phyloP scores from a whole-genome alignment of 176 grass and related monocot genomes.

The Eleusine coracana region DNA sequence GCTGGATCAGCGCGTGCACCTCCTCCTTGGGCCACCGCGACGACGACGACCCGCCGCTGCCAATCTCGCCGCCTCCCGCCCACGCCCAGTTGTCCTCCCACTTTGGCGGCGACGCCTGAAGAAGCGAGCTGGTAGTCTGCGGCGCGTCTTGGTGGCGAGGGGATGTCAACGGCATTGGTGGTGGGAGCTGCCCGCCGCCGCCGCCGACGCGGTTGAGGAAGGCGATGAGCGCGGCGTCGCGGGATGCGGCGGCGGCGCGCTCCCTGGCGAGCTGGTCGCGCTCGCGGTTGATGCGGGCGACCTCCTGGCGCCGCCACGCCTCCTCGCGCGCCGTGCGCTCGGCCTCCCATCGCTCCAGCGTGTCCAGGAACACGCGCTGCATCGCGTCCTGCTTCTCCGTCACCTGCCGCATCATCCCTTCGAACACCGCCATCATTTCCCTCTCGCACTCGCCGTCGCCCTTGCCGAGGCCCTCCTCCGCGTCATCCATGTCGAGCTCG shows the following conservation, averaged over 20 bases:
- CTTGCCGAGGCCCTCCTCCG: conserved; percentile 28
- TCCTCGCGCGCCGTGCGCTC: conserved; percentile 84
- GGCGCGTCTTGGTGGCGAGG: conserved; percentile 17
- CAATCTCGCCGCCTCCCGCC: not conserved
- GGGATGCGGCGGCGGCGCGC: conserved; percentile 67
- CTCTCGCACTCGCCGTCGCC: conserved; percentile 19
- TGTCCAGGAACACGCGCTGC: conserved; percentile 73
- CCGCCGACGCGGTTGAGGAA: conserved; percentile 74
- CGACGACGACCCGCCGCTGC: conserved; percentile 47
- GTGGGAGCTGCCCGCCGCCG: not conserved
- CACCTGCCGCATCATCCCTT: conserved; percentile 67
- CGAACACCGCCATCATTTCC: conserved; percentile 74
- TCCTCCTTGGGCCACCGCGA: conserved; percentile 93
- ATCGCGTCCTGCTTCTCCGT: conserved; percentile 81
- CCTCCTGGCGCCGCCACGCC: conserved; percentile 76
- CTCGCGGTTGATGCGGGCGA: conserved; percentile 64
- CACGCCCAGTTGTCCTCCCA: conserved; percentile 7
- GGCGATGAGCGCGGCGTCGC: conserved; percentile 74
- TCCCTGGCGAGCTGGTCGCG: conserved; percentile 67
- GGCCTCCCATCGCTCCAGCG: conserved; percentile 65
- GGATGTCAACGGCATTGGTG: not conserved
- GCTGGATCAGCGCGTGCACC: conserved; percentile 76
- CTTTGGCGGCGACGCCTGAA: conserved; percentile 5
- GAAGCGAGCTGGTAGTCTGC: not conserved
- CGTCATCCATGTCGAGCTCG: conserved; percentile 33